A percentile compares a stretch with the other conserved stretches of the same genome.
Conservation (phyloP, 2,329 filamentous ascomycete genomes). For the Fusarium compactum region DNA sequence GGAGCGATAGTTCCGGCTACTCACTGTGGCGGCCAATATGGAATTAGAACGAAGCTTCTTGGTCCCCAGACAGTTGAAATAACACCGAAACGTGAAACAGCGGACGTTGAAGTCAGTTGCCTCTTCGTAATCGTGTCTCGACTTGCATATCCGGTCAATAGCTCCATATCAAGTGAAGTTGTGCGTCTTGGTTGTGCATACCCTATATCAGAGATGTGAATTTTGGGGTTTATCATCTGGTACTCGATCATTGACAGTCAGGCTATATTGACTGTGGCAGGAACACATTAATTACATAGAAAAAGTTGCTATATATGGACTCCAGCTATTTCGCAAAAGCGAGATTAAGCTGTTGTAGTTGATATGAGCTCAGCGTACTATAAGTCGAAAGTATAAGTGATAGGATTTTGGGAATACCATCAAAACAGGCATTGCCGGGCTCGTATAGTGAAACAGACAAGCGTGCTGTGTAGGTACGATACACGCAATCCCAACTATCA, state of each 20-base stretch:
- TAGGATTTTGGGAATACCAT: not conserved
- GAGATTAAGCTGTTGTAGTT: no score
- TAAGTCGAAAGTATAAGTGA: no score
- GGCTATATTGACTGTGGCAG: not conserved
- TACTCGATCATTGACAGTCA: not conserved
- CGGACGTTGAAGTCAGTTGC: conserved; percentile 11
- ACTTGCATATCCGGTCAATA: not conserved
- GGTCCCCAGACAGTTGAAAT: not conserved
- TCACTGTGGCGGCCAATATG: not conserved
- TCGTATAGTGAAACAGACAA: not conserved
- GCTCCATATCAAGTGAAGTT: not conserved
- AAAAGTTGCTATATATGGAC: not conserved
- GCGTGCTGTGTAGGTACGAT: not conserved
- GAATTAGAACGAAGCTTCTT: not conserved
- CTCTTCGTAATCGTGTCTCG: not conserved
- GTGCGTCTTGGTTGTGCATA: not conserved
- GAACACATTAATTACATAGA: not conserved
- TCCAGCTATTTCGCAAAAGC: no score
- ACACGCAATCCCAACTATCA: no score
- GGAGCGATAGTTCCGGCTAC: conserved; percentile 7
- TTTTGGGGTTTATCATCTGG: not conserved
- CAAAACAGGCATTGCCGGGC: not conserved
- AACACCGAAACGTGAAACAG: conserved; percentile 2
- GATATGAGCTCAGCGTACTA: not conserved
- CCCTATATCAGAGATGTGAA: not conserved